These are phyloP conservation scores for Mycena sp. DNA, from an alignment of 1,284 basidiomycete species.

Conservation along the genomic window DNA sequence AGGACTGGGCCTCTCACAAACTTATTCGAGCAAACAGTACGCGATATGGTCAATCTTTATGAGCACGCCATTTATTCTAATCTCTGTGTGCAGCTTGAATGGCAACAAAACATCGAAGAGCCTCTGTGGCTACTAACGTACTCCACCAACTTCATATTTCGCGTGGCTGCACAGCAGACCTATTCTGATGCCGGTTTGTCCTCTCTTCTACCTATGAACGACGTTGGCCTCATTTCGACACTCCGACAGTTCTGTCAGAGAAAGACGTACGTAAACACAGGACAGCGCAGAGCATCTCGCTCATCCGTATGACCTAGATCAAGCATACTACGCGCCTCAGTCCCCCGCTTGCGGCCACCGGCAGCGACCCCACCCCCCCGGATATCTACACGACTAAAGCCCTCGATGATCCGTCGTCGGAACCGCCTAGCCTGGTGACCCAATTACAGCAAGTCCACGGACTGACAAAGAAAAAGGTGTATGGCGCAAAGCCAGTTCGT, in stretches of 20 bases:
- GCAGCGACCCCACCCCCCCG: constrained; percentile 8
- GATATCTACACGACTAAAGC: constrained; percentile 22
- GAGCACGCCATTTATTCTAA: not conserved
- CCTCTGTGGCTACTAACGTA: constrained; percentile 41
- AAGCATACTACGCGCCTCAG: not conserved
- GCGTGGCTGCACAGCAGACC: constrained; percentile 11
- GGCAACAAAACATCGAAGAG: constrained; percentile 40
- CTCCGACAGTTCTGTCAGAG: not conserved
- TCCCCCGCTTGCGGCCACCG: not conserved
- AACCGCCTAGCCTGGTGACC: constrained; percentile 55
- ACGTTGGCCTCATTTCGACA: not conserved
- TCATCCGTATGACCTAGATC: not conserved
- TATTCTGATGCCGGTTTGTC: constrained; percentile 10
- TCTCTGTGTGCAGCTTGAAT: constrained; percentile 17
- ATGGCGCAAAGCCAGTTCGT: constrained; percentile 57
- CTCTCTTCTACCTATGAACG: not conserved
- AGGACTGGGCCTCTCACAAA: constrained; percentile 54
- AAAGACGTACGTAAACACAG: constrained; percentile 3
- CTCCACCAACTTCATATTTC: constrained; percentile 19
- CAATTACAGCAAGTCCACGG: constrained; percentile 69
- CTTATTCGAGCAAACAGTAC: constrained; percentile 65
- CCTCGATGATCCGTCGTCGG: constrained; percentile 18
- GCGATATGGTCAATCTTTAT: constrained; percentile 32
- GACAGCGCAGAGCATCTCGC: not conserved
- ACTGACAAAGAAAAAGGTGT: constrained; percentile 69